phyloP scores from a whole-genome alignment of 169 alveolate species.

The Cryptosporidium parvum region DNA sequence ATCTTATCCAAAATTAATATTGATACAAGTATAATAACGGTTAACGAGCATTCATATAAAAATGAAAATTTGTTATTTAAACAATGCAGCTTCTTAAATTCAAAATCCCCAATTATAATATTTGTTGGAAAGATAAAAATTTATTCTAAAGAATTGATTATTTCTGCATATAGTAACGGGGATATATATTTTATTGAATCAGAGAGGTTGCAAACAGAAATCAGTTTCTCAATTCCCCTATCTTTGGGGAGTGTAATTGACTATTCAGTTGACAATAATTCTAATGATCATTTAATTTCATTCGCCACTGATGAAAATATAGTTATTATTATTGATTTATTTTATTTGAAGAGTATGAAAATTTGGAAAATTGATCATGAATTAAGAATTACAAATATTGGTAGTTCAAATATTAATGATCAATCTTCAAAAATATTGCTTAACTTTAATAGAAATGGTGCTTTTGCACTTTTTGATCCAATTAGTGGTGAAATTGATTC shows the following conservation, averaged over 20 bases:
- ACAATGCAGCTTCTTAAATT: not conserved
- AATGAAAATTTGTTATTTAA: slow-evolving; percentile 6
- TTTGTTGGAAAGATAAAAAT: slow-evolving; percentile 12
- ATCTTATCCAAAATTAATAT: slow-evolving; percentile 15
- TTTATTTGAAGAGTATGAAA: slow-evolving; percentile 6
- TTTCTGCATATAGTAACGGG: slow-evolving; percentile 45
- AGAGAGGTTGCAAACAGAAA: not conserved
- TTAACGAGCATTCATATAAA: not conserved
- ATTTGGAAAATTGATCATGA: slow-evolving; percentile 38
- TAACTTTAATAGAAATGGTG: not conserved
- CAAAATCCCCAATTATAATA: not conserved
- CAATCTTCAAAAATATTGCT: slow-evolving; percentile 3
- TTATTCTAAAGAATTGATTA: slow-evolving; percentile 30
- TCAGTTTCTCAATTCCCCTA: slow-evolving; percentile 32
- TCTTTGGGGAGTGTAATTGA: slow-evolving; percentile 40
- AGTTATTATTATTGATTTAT: slow-evolving; percentile 9
- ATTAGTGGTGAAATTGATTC: slow-evolving; percentile 15
- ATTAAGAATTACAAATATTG: slow-evolving; percentile 18
- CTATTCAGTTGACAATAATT: not conserved
- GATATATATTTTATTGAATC: slow-evolving; percentile 26
- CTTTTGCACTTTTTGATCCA: slow-evolving; percentile 33
- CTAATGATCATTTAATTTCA: not conserved
- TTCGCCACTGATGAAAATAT: slow-evolving; percentile 14
- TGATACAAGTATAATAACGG: not conserved
- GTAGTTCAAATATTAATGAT: not conserved